A percentile compares a stretch with the other conserved stretches of the same genome.
These are phyloP conservation scores for Typha latifolia DNA, from an alignment of 176 grass and related monocot species.

Conservation along the genomic window DNA sequence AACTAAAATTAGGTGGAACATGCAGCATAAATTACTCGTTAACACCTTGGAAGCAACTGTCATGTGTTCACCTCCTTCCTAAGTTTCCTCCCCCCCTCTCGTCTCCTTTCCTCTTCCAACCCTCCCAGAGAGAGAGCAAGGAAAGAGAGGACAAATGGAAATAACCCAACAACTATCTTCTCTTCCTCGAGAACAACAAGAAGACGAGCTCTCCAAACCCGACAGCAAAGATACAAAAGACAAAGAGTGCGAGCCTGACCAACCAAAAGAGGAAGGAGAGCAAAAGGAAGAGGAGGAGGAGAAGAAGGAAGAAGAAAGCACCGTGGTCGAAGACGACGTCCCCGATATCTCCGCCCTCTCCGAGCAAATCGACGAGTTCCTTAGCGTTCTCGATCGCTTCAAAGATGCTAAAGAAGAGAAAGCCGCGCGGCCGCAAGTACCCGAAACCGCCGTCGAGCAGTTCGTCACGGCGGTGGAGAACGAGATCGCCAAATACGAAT, in stretches of 20 bases:
- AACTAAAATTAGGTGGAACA: no score
- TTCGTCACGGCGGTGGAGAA: constrained; percentile 57
- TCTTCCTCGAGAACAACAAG: constrained; percentile 31
- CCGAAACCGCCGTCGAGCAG: constrained; percentile 44
- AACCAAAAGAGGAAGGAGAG: constrained; percentile 5
- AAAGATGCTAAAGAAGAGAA: not conserved
- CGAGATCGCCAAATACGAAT: constrained; percentile 50
- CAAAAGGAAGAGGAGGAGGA: constrained; percentile 9
- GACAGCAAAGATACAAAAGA: constrained; percentile 19
- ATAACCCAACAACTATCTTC: constrained; percentile 60
- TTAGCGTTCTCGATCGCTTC: constrained; percentile 16
- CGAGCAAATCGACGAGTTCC: constrained; percentile 53
- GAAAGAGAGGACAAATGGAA: constrained; percentile 36
- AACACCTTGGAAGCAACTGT: no score
- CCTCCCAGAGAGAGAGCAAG: not conserved
- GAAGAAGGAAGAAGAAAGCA: not conserved
- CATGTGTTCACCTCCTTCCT: constrained; percentile 5
- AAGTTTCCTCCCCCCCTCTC: constrained; percentile 25
- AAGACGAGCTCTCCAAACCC: constrained; percentile 59
- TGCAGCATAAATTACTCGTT: no score
- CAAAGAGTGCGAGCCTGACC: constrained; percentile 12
- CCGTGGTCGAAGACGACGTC: constrained; percentile 17
- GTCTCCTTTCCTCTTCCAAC: constrained; percentile 3
- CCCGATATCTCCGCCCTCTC: constrained; percentile 43
- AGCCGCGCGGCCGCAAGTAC: constrained; percentile 23